Percentiles rank a stretch among this genome's conserved stretches.
phyloP scores from a whole-genome alignment of 352 stramenopile species.

The Phytopythium aichiense region DNA sequence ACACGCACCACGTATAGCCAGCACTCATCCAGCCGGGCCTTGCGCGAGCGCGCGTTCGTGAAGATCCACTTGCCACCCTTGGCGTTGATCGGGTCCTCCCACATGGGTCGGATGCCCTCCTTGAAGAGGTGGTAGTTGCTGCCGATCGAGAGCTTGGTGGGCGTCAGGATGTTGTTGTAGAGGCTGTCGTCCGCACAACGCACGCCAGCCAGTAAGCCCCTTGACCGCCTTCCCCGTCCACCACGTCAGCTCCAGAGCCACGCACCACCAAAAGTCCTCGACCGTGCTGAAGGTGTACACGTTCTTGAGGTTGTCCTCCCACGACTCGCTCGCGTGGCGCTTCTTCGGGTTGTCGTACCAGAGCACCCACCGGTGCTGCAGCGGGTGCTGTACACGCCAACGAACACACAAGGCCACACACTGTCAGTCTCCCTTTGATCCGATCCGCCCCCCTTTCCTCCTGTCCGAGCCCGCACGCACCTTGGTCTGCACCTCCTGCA shows the following conservation, averaged over 20 bases:
- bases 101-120: slow-evolving; percentile 95
- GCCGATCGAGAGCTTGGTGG: slow-evolving; percentile 84
- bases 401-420: slow-evolving; percentile 7
- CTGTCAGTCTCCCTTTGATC: slow-evolving; percentile 9
- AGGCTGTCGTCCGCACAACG: slow-evolving; percentile 29
- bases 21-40: slow-evolving; percentile 92
- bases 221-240: neutral
- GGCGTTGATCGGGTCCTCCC: slow-evolving; percentile 94
- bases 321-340: slow-evolving; percentile 80
- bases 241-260: slow-evolving; percentile 8
- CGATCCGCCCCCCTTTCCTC: no score
- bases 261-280: slow-evolving; percentile 95
- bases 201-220: neutral
- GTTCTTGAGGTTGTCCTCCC: slow-evolving; percentile 90
- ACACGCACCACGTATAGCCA: slow-evolving; percentile 92
- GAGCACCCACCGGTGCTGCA: slow-evolving; percentile 86
- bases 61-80: slow-evolving; percentile 97
- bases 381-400: slow-evolving; percentile 49
- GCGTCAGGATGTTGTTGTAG: slow-evolving; percentile 94
- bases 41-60: slow-evolving; percentile 92
- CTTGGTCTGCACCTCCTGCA: slow-evolving; percentile 59
- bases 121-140: slow-evolving; percentile 99
- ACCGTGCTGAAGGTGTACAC: slow-evolving; percentile 94
- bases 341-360: slow-evolving; percentile 92
- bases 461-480: slow-evolving; percentile 12